Percentiles rank a stretch among this genome's conserved stretches.
These are phyloP conservation scores for Combretum micranthum DNA, from an alignment of 345 rosid species.

Conservation along the genomic window DNA sequence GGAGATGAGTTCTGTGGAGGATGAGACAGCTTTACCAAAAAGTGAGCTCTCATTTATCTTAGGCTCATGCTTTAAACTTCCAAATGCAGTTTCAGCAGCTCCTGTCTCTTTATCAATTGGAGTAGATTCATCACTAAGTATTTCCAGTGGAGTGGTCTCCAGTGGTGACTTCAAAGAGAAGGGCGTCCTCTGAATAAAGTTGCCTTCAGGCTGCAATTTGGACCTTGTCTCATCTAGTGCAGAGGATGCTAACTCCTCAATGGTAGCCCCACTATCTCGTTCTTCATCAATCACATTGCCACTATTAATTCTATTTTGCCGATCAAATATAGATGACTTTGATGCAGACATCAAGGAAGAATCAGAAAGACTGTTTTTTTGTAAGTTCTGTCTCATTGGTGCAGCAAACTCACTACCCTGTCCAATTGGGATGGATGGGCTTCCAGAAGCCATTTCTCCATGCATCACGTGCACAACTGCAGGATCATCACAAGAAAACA, in stretches of 20 bases:
- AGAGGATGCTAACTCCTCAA: conserved; percentile 26
- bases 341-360: conserved; percentile 28
- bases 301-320: conserved; percentile 20
- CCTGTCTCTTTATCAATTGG: conserved; percentile 20
- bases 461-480: conserved; percentile 35
- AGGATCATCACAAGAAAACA: conserved; percentile 1
- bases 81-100: conserved; percentile 19
- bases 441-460: conserved; percentile 28
- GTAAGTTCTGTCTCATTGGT: conserved; percentile 20
- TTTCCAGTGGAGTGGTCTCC: conserved; percentile 24
- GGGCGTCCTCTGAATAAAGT: conserved; percentile 19
- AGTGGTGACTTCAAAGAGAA: conserved; percentile 14
- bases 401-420: conserved; percentile 24
- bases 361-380: conserved; percentile 22
- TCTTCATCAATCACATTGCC: conserved; percentile 22
- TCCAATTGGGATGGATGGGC: conserved; percentile 30
- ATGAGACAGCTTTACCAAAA: conserved; percentile 13
- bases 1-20: conserved; percentile 22
- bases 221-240: conserved; percentile 25
- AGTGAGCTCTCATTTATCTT: conserved; percentile 14
- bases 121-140: conserved; percentile 27
- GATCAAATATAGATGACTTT: conserved; percentile 16
- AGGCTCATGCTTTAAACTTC: conserved; percentile 18
- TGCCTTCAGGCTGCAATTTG: conserved; percentile 29
- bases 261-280: conserved; percentile 18